Conservation (phyloP, 2,329 filamentous ascomycete genomes). For the Aspergillus carbonarius region DNA sequence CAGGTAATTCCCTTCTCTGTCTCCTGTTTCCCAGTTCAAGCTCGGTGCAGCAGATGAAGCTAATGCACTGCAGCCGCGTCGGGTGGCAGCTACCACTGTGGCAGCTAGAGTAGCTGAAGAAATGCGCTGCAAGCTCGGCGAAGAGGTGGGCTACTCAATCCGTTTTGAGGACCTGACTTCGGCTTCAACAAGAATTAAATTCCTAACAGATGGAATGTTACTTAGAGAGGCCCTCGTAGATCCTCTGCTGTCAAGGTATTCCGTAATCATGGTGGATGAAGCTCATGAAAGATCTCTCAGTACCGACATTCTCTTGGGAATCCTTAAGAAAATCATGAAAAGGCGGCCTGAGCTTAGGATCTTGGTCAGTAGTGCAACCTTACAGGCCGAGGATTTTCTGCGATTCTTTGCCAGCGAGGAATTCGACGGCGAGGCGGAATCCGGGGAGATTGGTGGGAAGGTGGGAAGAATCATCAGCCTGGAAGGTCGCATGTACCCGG, state of each 20-base stretch:
- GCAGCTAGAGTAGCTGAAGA: conserved; percentile 88
- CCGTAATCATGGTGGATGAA: conserved; percentile 96
- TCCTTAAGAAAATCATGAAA: conserved; percentile 86
- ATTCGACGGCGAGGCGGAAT: conserved; percentile 36
- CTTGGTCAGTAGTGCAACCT: conserved; percentile 87
- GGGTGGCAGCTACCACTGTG: conserved; percentile 88
- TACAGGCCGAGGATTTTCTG: conserved; percentile 84
- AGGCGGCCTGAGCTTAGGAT: conserved; percentile 79
- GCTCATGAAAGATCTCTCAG: conserved; percentile 92
- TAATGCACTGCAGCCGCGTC: conserved; percentile 63
- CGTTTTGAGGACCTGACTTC: conserved; percentile 90
- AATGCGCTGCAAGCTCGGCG: conserved; percentile 78
- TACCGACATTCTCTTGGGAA: conserved; percentile 83
- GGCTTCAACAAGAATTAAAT: conserved; percentile 82
- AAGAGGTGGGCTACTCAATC: conserved; percentile 91
- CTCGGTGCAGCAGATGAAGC: conserved; percentile 3
- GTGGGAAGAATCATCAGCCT: conserved; percentile 72
- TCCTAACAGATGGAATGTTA: conserved; percentile 88
- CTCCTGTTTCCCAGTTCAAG: not conserved
- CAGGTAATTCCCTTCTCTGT: conserved; percentile 62
- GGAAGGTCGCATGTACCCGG: conserved; percentile 83
- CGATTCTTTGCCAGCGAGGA: conserved; percentile 66
- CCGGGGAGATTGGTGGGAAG: conserved; percentile 39
- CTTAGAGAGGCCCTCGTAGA: conserved; percentile 91
- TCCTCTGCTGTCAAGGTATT: conserved; percentile 85